Conservation (phyloP, 2,329 filamentous ascomycete species). For the Penicillium occitanis region DNA sequence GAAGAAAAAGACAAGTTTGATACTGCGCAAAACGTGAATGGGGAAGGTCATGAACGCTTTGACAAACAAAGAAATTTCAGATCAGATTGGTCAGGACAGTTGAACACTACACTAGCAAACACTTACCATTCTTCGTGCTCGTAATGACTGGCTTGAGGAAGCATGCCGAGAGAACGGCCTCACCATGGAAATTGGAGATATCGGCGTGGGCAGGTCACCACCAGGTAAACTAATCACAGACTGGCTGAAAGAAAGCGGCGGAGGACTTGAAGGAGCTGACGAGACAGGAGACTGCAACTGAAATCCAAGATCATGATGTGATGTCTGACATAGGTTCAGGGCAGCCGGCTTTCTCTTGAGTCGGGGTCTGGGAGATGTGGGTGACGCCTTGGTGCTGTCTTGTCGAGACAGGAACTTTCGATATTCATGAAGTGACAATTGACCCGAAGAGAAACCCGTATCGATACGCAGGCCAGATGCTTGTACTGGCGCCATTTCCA, state of each 20-base stretch:
- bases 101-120: not conserved
- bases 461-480: constrained; percentile 15
- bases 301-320: constrained; percentile 16
- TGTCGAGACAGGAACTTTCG: constrained; percentile 36
- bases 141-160: not conserved
- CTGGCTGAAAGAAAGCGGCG: constrained; percentile 40
- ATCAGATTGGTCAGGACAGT: not conserved
- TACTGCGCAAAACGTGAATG: not conserved
- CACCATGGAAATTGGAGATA: constrained; percentile 14
- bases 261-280: constrained; percentile 36
- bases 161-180: constrained; percentile 11
- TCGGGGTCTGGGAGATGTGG: constrained; percentile 27
- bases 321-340: constrained; percentile 32
- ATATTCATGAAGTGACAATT: constrained; percentile 38
- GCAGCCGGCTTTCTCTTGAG: constrained; percentile 37
- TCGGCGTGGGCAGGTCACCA: constrained; percentile 21
- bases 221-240: constrained; percentile 28
- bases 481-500: constrained; percentile 12
- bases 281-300: constrained; percentile 27
- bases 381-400: constrained; percentile 26
- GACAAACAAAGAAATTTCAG: not conserved
- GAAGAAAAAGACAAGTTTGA: not conserved
- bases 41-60: not conserved
- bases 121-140: constrained; percentile 17
- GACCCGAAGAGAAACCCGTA: constrained; percentile 25